These are phyloP conservation scores for Cordyceps cicadae DNA, from an alignment of 2,329 filamentous ascomycete genomes.

Conservation along the genomic window DNA sequence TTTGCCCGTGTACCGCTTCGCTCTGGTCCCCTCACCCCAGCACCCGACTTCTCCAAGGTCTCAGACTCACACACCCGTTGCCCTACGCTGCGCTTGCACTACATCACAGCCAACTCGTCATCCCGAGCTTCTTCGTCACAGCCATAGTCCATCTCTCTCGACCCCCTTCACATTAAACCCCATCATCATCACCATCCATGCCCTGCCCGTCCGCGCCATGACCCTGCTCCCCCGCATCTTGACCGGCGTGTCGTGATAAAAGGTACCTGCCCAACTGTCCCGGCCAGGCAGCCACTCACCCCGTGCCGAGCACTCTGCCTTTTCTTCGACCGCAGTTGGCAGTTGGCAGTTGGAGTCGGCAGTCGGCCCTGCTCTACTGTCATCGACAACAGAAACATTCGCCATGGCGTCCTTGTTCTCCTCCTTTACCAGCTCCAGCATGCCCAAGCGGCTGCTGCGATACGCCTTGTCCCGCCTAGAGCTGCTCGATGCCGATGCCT, in stretches of 20 bases:
- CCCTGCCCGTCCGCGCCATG: neutral
- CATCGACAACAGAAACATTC: conserved; percentile 2
- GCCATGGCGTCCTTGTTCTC: conserved; percentile 66
- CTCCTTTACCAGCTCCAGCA: conserved; percentile 57
- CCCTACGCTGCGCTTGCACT: neutral
- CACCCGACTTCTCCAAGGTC: conserved; percentile 1
- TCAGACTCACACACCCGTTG: neutral
- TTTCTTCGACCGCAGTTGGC: too few species aligned
- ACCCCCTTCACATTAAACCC: neutral
- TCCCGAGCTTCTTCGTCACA: neutral
- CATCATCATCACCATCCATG: neutral
- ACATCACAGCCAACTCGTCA: neutral
- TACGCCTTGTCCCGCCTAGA: conserved; percentile 79
- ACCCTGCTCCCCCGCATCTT: conserved; percentile 10
- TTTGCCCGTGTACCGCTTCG: too few species aligned
- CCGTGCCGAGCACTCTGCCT: neutral
- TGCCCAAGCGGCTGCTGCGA: conserved; percentile 82
- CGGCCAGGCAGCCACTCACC: neutral
- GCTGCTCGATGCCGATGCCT: conserved; percentile 75
- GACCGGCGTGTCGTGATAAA: conserved; percentile 7
- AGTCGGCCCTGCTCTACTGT: neutral
- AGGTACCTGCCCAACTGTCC: neutral
- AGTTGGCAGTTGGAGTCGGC: neutral
- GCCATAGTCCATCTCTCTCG: neutral
- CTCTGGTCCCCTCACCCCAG: neutral